Evolutionary conservation across 768 basidiomycete species (phyloP), one percentile per base, ranked within the genome.

Genomic region (Mycena crocata): DNA sequence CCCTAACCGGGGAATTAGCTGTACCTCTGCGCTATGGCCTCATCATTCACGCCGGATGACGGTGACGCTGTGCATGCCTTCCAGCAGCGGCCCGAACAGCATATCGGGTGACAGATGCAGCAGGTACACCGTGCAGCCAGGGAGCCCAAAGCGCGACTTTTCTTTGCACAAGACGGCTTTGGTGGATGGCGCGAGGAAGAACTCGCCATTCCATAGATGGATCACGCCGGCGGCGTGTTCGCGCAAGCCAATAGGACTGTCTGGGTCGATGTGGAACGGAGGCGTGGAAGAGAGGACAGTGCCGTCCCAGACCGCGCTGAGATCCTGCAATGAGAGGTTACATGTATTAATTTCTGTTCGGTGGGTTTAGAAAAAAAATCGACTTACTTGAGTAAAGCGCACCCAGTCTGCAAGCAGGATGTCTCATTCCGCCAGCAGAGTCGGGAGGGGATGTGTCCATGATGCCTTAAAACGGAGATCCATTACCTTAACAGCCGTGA

Each of bases 151-250:
- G 21, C 2, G 21, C n/a, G 54, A 49, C 32, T 50, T 32, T 28
- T 62, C 59, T 3, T 14, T 24, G 59, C 59, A 62, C 32, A 67
- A 17, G 8, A 62, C 40, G 19, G 60, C 59, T 45, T 67, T 49
- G 7, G 66, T 32, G 5, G 21, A 49, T 1, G 59, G 59, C 1
- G 59, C 21, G 19, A 34, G 24, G 66, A 67, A 67, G 24, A 67
- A 67, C 13, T 31, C n/a, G 5, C 21, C 13, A 40, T 67, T 67
- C 66, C 66, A 67, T 7, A 45, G 32, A 45, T 67, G 54, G 6
- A 67, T 23, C 21, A 67, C 1, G 13, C 66, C 59, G 7, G 66
- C 66, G 13, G 30, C 46, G n/a, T 39, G 40, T 10, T 62, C 49
- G 3, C 40, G 59, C 3, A 60, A 8, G 23, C 59, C 54, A 12